Evolutionary conservation across 2,329 filamentous ascomycete species (phyloP).

Genomic region (Hirsutella rhossiliensis): DNA sequence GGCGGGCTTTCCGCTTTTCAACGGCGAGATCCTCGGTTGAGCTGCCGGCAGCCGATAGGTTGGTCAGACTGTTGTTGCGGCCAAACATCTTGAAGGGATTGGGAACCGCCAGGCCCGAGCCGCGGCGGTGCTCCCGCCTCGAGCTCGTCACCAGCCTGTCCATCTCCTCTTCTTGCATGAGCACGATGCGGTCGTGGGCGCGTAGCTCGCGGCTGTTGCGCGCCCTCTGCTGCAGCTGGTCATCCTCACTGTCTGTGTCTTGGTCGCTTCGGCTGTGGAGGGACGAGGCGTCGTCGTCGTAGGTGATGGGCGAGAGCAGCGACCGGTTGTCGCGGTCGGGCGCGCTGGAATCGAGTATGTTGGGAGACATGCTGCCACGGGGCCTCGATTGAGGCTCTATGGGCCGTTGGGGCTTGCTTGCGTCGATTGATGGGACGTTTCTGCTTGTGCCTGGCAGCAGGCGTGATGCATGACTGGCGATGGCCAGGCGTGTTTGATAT

Average conservation of each 20-base stretch:
- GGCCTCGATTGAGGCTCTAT: not conserved
- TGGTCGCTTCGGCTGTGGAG: constrained; percentile 57
- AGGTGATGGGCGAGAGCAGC: constrained; percentile 50
- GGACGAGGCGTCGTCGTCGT: constrained; percentile 59
- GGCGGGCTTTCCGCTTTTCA: constrained; percentile 37
- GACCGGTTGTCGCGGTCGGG: constrained; percentile 21
- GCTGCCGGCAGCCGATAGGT: constrained; percentile 22
- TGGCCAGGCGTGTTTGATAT: too few species aligned
- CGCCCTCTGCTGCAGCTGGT: constrained; percentile 52
- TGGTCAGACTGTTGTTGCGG: constrained; percentile 22
- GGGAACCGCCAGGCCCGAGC: constrained; percentile 36
- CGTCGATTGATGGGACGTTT: too few species aligned
- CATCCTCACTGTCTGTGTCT: constrained; percentile 66
- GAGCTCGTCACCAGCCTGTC: constrained; percentile 46
- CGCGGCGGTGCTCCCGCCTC: constrained; percentile 33
- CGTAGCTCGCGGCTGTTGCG: constrained; percentile 59
- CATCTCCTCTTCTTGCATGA: constrained; percentile 65
- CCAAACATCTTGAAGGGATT: constrained; percentile 36
- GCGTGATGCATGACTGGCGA: too few species aligned
- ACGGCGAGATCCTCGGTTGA: constrained; percentile 35
- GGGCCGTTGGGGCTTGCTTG: not conserved
- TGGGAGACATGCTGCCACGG: constrained; percentile 3
- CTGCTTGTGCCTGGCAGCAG: too few species aligned
- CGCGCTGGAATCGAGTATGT: constrained; percentile 10
- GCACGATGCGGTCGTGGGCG: constrained; percentile 55